Evolutionary conservation across 2,329 filamentous ascomycete species (phyloP).

Genomic region (Basipetospora sp.): DNA sequence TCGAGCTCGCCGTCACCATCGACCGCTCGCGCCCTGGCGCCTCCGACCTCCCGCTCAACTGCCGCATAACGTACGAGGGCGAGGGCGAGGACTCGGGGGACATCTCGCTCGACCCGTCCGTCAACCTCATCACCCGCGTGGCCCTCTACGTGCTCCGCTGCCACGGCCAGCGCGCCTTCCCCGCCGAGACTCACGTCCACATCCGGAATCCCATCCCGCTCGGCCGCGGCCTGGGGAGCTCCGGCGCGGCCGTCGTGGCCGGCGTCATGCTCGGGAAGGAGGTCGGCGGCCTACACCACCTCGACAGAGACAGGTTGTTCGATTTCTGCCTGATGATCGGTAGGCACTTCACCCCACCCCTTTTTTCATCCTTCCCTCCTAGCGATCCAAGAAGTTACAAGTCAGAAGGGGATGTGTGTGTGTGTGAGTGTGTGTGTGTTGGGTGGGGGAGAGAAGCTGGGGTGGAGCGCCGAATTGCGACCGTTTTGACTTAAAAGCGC

Average conservation of each 20-base stretch:
- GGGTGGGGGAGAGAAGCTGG: no score
- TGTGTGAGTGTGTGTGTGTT: no score
- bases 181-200: slow-evolving; percentile 74
- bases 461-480: no score
- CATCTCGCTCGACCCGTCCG: slow-evolving; percentile 69
- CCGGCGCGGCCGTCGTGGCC: slow-evolving; percentile 85
- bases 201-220: slow-evolving; percentile 92
- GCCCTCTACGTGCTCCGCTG: slow-evolving; percentile 90
- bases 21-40: slow-evolving; percentile 36
- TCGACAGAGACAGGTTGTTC: slow-evolving; percentile 70
- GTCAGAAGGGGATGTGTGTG: no score
- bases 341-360: no score
- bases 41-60: slow-evolving; percentile 59
- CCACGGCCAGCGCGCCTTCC: slow-evolving; percentile 74
- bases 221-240: slow-evolving; percentile 84
- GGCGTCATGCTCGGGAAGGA: slow-evolving; percentile 88
- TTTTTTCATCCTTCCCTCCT: no score
- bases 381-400: no score
- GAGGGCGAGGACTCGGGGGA: slow-evolving; percentile 54
- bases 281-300: slow-evolving; percentile 58
- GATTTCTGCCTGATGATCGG: slow-evolving; percentile 97
- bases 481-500: not conserved
- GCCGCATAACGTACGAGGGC: slow-evolving; percentile 80
- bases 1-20: slow-evolving; percentile 74
- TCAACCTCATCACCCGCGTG: slow-evolving; percentile 85